Percentiles rank a stretch among this genome's conserved stretches.
phyloP scores from a whole-genome alignment of 225 moss, liverwort and hornwort genomes.

The Lunularia cruciata region DNA sequence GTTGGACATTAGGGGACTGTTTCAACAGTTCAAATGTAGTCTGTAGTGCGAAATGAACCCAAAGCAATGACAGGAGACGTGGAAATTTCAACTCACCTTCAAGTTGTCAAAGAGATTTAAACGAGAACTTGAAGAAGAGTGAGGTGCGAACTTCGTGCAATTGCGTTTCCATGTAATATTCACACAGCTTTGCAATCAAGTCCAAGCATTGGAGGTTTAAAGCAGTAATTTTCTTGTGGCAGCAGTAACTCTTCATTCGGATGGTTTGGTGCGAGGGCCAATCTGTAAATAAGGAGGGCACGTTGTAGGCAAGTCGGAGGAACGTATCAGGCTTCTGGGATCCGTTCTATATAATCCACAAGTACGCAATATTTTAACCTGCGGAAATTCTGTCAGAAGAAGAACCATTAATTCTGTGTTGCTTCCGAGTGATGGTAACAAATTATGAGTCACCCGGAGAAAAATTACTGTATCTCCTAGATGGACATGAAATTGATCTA shows the following conservation, averaged over 20 bases:
- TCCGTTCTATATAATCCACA: neutral
- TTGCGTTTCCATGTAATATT: neutral
- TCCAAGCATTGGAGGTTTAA: neutral
- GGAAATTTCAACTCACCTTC: neutral
- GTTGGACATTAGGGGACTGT: neutral
- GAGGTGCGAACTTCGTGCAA: neutral
- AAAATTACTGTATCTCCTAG: neutral
- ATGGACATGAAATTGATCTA: neutral
- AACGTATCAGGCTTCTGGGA: neutral
- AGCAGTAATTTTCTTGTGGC: neutral
- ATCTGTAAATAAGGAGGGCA: neutral
- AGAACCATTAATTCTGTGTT: neutral
- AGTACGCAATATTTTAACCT: neutral
- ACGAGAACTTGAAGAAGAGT: neutral
- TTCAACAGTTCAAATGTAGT: neutral
- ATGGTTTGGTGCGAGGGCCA: neutral
- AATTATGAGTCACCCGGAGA: neutral
- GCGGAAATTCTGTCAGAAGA: neutral
- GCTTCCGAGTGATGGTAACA: neutral
- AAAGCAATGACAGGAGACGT: neutral
- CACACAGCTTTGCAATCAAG: neutral
- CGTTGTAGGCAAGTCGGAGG: neutral
- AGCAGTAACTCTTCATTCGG: neutral
- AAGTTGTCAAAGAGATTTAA: neutral
- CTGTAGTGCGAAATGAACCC: neutral